These are phyloP conservation scores for Pyrenophora tritici-repentis DNA, from an alignment of 2,329 filamentous ascomycete genomes.

Conservation along the genomic window DNA sequence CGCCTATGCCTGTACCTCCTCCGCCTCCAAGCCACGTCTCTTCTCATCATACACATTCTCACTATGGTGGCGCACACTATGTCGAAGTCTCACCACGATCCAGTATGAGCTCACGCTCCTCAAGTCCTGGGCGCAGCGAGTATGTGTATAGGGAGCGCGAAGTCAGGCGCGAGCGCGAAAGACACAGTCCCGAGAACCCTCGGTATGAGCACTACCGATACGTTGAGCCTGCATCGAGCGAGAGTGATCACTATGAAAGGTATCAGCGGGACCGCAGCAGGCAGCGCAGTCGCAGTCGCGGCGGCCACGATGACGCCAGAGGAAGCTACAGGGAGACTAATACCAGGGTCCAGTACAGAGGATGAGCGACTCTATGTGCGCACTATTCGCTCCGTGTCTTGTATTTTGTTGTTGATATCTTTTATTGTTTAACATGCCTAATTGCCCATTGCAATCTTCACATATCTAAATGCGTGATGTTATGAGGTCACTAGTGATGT, in stretches of 20 bases:
- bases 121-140: slow-evolving; percentile 40
- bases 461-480: neutral
- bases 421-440: neutral
- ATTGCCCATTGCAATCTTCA: neutral
- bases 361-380: slow-evolving; percentile 11
- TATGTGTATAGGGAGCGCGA: slow-evolving; percentile 54
- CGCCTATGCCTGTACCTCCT: slow-evolving; percentile 36
- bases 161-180: slow-evolving; percentile 49
- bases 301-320: slow-evolving; percentile 34
- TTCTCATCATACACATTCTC: slow-evolving; percentile 14
- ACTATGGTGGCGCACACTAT: slow-evolving; percentile 44
- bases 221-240: slow-evolving; percentile 48
- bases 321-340: slow-evolving; percentile 39
- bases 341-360: slow-evolving; percentile 38
- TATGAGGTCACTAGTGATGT: slow-evolving; percentile 11
- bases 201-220: slow-evolving; percentile 55
- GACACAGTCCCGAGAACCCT: slow-evolving; percentile 41
- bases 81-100: slow-evolving; percentile 52
- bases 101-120: slow-evolving; percentile 38
- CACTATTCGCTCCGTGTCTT: neutral
- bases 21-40: slow-evolving; percentile 29
- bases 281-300: slow-evolving; percentile 38
- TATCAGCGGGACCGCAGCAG: slow-evolving; percentile 32
- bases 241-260: slow-evolving; percentile 36
- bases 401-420: neutral